phyloP scores from a whole-genome alignment of 2,329 filamentous ascomycete genomes.

The Tolypocladium ophioglossoides region DNA sequence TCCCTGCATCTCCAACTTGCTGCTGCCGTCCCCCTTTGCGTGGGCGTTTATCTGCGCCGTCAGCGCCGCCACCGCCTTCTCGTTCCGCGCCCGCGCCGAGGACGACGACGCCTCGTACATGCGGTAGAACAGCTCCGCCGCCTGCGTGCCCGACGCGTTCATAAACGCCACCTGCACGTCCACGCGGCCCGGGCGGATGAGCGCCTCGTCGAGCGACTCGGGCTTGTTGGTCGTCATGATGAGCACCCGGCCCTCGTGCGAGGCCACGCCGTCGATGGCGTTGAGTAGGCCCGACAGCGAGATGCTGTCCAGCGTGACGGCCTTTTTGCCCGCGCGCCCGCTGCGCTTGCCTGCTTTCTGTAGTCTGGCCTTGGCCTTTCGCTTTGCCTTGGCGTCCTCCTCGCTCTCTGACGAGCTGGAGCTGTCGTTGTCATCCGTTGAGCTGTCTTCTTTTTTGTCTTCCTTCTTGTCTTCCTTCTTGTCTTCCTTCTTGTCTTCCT shows the following conservation, averaged over 20 bases:
- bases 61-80: neutral
- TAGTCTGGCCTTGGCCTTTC: constrained; percentile 7
- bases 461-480: constrained; percentile 11
- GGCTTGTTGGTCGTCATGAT: constrained; percentile 78
- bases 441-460: constrained; percentile 9
- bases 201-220: constrained; percentile 60
- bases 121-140: constrained; percentile 46
- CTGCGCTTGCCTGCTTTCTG: constrained; percentile 2
- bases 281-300: constrained; percentile 73
- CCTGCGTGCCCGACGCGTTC: constrained; percentile 43
- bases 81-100: constrained; percentile 1
- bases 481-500: constrained; percentile 2
- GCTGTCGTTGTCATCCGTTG: constrained; percentile 9
- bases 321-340: constrained; percentile 4
- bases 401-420: constrained; percentile 11
- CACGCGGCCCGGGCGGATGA: constrained; percentile 64
- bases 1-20: constrained; percentile 2
- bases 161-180: constrained; percentile 59
- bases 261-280: constrained; percentile 72
- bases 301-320: constrained; percentile 34
- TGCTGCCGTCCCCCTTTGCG: constrained; percentile 1
- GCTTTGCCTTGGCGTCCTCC: constrained; percentile 7
- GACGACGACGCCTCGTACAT: constrained; percentile 42
- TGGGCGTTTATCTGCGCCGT: constrained; percentile 1
- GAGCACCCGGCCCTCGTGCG: constrained; percentile 66